Evolutionary conservation across 2,329 filamentous ascomycete species (phyloP).

Genomic region (Bipolaris gigantea): DNA sequence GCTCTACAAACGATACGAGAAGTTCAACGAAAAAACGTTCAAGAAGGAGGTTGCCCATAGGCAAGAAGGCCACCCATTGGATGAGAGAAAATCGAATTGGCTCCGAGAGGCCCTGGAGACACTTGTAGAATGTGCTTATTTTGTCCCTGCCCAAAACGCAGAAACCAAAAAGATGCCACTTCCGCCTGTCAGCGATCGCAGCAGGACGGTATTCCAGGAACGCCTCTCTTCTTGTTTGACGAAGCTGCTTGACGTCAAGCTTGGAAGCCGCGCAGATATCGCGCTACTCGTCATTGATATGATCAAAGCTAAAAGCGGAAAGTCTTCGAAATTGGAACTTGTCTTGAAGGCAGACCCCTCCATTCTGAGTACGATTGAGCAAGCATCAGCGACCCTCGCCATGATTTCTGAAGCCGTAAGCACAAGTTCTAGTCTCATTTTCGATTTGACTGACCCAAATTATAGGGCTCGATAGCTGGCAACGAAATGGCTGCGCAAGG

Average conservation of each 20-base stretch:
- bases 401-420: constrained; percentile 32
- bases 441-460: constrained; percentile 9
- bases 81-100: constrained; percentile 29
- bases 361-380: constrained; percentile 44
- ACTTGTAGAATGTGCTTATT: constrained; percentile 56
- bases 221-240: constrained; percentile 59
- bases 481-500: constrained; percentile 57
- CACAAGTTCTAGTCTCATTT: neutral
- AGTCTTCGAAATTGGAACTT: constrained; percentile 44
- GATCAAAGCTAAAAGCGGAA: constrained; percentile 29
- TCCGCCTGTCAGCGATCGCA: constrained; percentile 52
- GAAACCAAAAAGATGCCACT: constrained; percentile 44
- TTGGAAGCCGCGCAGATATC: constrained; percentile 28
- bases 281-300: constrained; percentile 35
- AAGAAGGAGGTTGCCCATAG: constrained; percentile 35
- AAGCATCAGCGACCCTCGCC: constrained; percentile 38
- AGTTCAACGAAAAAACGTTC: constrained; percentile 23
- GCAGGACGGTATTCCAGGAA: constrained; percentile 56
- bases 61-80: constrained; percentile 4
- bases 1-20: constrained; percentile 40
- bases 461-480: constrained; percentile 29
- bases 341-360: constrained; percentile 54
- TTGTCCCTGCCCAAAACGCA: constrained; percentile 43
- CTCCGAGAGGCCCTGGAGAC: constrained; percentile 51
- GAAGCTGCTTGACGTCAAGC: constrained; percentile 47